Conservation (phyloP, 495 filamentous ascomycete species). For the Clavariopsis aquatica region DNA sequence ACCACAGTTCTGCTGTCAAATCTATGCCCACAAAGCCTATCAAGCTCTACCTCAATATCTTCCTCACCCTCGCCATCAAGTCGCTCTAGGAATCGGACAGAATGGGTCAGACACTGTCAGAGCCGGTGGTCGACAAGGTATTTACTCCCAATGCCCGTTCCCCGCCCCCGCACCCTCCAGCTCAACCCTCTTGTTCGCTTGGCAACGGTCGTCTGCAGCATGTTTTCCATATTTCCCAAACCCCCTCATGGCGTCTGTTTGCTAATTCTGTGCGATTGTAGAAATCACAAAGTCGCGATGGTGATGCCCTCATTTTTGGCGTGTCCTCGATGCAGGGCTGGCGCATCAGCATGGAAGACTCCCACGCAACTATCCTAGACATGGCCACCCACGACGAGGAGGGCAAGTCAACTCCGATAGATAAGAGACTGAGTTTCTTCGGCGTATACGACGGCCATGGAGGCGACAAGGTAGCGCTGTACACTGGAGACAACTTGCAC, state of each 20-base stretch:
- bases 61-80: slow-evolving; percentile 8
- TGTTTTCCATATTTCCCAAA: neutral
- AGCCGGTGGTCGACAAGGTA: slow-evolving; percentile 99
- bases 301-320: slow-evolving; percentile 89
- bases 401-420: slow-evolving; percentile 58
- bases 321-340: slow-evolving; percentile 99
- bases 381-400: slow-evolving; percentile 66
- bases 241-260: neutral
- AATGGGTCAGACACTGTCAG: slow-evolving; percentile 99
- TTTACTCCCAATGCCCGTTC: slow-evolving; percentile 42
- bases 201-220: slow-evolving; percentile 13
- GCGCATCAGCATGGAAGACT: slow-evolving; percentile 99
- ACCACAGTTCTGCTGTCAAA: slow-evolving; percentile 27
- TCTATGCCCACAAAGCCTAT: slow-evolving; percentile 34
- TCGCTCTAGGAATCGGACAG: slow-evolving; percentile 32
- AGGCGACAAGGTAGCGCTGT: slow-evolving; percentile 92
- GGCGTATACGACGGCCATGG: slow-evolving; percentile 98
- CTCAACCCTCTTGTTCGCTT: slow-evolving; percentile 30
- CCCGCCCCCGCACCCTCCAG: slow-evolving; percentile 33
- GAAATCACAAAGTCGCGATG: slow-evolving; percentile 84
- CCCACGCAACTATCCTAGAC: slow-evolving; percentile 86
- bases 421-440: slow-evolving; percentile 86
- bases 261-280: slow-evolving; percentile 44
- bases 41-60: slow-evolving; percentile 20
- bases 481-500: slow-evolving; percentile 89